Evolutionary conservation across 176 grass and related monocot genomes (phyloP), one percentile per base, ranked within the genome.

Genomic region (Aechmea fasciata): DNA sequence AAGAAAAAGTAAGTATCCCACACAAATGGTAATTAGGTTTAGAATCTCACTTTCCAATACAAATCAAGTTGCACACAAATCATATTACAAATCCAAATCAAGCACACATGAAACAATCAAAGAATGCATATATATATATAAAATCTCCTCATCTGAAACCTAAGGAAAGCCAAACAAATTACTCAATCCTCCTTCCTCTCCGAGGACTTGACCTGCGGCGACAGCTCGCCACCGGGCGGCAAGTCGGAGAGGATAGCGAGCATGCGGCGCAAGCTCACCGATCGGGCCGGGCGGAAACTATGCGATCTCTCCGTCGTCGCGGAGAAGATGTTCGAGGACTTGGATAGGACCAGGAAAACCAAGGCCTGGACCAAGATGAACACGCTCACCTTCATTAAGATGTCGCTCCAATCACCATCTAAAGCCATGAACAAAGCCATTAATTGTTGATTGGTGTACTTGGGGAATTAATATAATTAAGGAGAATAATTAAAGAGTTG

Each of bases 361-460:
- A 89, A 78, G 33, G 74, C 86, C 71, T 94, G 90, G 25, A 94
- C 83, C 61, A 94, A 68, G 55, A 86, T 57, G 77, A 94, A 94
- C 75, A 84, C 1, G 2, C 83, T 75, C 8, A 73, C 77, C 83
- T 87, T 94, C 20, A 61, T 0, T 10, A 61, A 61, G 55, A 20
- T 61, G 55, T 61, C 55, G n/a, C 13, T 22, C 17, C 17, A 55
- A n/a, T 12, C 7, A 19, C 15, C 15, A 9, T 61, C 55, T 19
- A 61, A 18, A 20, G 55, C 55, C 55, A 61, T 61, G 55, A 41
- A 41, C 33, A 7, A 41, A 7, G 55, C 55, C 55, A 61, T 22
- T n/a, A n/a, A n/a, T n/a, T 15, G 15, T 61, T 61, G 55, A 20
- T 15, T 2, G 15, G 4, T 15, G 20, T n/a, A n/a, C n/a, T 9